These are phyloP conservation scores for Candida mattraensis DNA, from an alignment of 805 yeast genomes.

Conservation along the genomic window DNA sequence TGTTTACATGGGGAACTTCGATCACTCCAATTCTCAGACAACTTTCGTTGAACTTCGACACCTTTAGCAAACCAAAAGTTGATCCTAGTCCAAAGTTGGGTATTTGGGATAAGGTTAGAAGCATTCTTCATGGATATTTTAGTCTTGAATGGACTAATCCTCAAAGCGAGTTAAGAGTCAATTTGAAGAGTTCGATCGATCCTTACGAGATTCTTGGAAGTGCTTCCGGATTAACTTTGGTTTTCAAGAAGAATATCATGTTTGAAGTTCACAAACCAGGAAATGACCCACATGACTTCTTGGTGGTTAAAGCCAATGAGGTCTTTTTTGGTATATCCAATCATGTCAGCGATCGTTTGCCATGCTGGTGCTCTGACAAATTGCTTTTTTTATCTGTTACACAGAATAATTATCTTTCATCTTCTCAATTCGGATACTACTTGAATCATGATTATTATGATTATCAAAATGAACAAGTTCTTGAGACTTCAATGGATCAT, in stretches of 20 bases:
- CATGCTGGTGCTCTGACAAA: slow-evolving; percentile 58
- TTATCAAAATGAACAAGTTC: slow-evolving; percentile 8
- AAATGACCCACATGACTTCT: slow-evolving; percentile 60
- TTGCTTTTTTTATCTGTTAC: slow-evolving; percentile 48
- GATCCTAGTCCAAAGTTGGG: slow-evolving; percentile 87
- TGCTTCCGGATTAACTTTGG: slow-evolving; percentile 74
- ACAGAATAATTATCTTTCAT: slow-evolving; percentile 10
- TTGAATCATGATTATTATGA: slow-evolving; percentile 18
- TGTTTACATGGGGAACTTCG: slow-evolving; percentile 82
- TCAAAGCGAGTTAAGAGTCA: slow-evolving; percentile 50
- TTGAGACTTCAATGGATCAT: slow-evolving; percentile 8
- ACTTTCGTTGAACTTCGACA: slow-evolving; percentile 72
- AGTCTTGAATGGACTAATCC: slow-evolving; percentile 50
- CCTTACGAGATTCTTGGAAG: slow-evolving; percentile 72
- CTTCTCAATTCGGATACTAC: slow-evolving; percentile 28
- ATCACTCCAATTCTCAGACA: slow-evolving; percentile 84
- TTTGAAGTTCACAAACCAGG: slow-evolving; percentile 65
- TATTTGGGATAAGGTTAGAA: slow-evolving; percentile 87
- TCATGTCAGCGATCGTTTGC: slow-evolving; percentile 52
- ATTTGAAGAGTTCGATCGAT: slow-evolving; percentile 71
- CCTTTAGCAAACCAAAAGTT: slow-evolving; percentile 84
- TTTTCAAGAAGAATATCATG: slow-evolving; percentile 62
- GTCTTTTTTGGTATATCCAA: slow-evolving; percentile 77
- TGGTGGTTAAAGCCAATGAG: slow-evolving; percentile 60
- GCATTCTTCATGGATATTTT: slow-evolving; percentile 68